Percentiles rank a stretch among this genome's conserved stretches.
Conservation (phyloP, 163 green algal species). For the Prototheca wickerhamii region DNA sequence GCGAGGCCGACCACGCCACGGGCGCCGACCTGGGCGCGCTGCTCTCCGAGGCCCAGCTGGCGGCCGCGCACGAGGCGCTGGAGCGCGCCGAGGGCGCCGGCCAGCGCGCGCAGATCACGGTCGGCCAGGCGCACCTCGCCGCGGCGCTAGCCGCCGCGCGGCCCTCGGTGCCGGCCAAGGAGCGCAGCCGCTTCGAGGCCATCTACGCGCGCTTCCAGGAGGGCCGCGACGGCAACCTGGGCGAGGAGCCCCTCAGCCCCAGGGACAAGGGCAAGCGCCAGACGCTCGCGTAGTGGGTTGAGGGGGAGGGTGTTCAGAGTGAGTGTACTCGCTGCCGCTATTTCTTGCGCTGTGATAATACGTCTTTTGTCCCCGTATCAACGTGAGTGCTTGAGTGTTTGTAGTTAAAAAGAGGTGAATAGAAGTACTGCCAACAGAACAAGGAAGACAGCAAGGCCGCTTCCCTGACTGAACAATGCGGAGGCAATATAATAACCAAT, state of each 20-base stretch:
- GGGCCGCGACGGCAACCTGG: constrained; percentile 24
- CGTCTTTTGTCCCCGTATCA: no score
- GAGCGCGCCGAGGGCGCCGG: constrained; percentile 12
- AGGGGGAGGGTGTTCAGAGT: no score
- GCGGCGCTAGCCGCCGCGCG: constrained; percentile 34
- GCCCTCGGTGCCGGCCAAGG: constrained; percentile 43
- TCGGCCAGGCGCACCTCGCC: constrained; percentile 31
- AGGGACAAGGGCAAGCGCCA: constrained; percentile 23
- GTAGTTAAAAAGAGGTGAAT: no score
- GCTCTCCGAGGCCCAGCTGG: constrained; percentile 76
- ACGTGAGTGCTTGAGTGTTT: no score
- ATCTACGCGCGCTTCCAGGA: constrained; percentile 44
- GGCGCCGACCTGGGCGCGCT: constrained; percentile 71
- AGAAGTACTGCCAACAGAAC: no score
- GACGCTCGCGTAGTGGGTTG: constrained; percentile 1
- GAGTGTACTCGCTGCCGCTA: no score
- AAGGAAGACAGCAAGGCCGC: no score
- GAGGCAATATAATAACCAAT: no score
- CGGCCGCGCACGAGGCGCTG: constrained; percentile 63
- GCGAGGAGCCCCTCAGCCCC: background rate
- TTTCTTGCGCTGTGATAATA: no score
- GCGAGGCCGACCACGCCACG: constrained; percentile 40
- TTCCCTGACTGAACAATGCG: no score
- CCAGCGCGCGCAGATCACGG: background rate
- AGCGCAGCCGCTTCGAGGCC: constrained; percentile 36